phyloP scores from a whole-genome alignment of 2,329 filamentous ascomycete species.

The Clonostachys rosea region DNA sequence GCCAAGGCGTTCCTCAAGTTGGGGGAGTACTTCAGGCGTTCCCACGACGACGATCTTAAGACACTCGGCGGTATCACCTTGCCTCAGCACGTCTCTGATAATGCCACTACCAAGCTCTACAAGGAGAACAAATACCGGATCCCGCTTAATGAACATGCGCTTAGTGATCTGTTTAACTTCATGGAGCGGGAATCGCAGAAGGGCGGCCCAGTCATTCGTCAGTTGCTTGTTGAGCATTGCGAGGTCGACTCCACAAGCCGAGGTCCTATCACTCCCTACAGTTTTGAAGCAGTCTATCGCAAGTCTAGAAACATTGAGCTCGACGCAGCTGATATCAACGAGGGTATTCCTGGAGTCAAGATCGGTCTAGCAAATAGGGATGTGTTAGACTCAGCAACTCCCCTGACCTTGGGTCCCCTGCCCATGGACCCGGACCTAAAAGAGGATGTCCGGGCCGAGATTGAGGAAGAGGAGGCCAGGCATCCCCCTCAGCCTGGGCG shows the following conservation, averaged over 20 bases:
- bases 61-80: slow-evolving; percentile 69
- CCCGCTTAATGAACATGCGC: slow-evolving; percentile 81
- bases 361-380: slow-evolving; percentile 59
- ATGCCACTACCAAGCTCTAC: slow-evolving; percentile 76
- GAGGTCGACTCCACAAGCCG: slow-evolving; percentile 53
- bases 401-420: slow-evolving; percentile 73
- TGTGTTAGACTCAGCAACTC: slow-evolving; percentile 48
- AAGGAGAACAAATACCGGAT: slow-evolving; percentile 83
- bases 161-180: slow-evolving; percentile 79
- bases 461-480: slow-evolving; percentile 79
- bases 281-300: slow-evolving; percentile 56
- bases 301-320: slow-evolving; percentile 56
- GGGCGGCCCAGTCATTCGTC: slow-evolving; percentile 73
- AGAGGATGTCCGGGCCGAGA: slow-evolving; percentile 79
- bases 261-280: slow-evolving; percentile 60
- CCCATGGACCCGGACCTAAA: slow-evolving; percentile 80
- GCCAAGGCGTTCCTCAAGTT: slow-evolving; percentile 70
- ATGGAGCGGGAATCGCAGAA: slow-evolving; percentile 81
- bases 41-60: slow-evolving; percentile 77
- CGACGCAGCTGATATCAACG: slow-evolving; percentile 58
- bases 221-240: slow-evolving; percentile 62
- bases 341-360: slow-evolving; percentile 60
- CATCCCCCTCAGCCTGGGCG: slow-evolving; percentile 69
- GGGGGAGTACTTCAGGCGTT: slow-evolving; percentile 64
- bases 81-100: slow-evolving; percentile 73